These are phyloP conservation scores for Amborella trichopoda DNA, from an alignment of 164 flowering plant genomes.

Conservation along the genomic window DNA sequence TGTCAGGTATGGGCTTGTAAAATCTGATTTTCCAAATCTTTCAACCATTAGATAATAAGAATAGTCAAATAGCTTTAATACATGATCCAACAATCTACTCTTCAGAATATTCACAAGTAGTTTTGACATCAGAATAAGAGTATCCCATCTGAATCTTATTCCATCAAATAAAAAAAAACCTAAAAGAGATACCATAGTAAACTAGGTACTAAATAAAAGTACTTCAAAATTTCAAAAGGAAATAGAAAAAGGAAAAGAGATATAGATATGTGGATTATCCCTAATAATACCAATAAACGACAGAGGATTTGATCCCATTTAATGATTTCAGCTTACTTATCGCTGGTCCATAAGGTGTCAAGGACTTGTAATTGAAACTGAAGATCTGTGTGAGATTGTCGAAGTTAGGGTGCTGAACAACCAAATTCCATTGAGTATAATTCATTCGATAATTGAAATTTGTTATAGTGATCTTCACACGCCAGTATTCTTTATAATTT, in stretches of 20 bases:
- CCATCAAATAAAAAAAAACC: neutral
- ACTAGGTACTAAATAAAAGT: neutral
- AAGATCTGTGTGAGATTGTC: constrained; percentile 70
- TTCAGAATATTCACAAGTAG: too few species aligned
- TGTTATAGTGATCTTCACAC: constrained; percentile 66
- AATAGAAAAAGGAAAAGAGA: neutral
- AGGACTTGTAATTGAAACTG: constrained; percentile 70
- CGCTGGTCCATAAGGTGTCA: constrained; percentile 58
- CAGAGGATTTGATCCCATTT: neutral
- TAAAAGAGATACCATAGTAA: neutral
- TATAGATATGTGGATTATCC: neutral
- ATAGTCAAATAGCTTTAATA: too few species aligned
- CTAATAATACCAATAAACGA: neutral
- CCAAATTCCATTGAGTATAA: constrained; percentile 72
- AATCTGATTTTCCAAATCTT: too few species aligned
- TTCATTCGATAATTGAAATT: constrained; percentile 79
- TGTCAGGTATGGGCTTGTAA: too few species aligned
- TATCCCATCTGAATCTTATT: neutral
- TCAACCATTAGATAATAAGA: too few species aligned
- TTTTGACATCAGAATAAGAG: too few species aligned
- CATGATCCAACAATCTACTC: too few species aligned
- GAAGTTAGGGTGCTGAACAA: constrained; percentile 79
- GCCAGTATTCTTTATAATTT: constrained; percentile 81
- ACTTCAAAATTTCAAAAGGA: neutral
- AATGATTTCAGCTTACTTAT: constrained; percentile 39